A percentile compares a stretch with the other conserved stretches of the same genome.
phyloP scores from a whole-genome alignment of 306 rosid genomes.

The Luffa aegyptiaca region DNA sequence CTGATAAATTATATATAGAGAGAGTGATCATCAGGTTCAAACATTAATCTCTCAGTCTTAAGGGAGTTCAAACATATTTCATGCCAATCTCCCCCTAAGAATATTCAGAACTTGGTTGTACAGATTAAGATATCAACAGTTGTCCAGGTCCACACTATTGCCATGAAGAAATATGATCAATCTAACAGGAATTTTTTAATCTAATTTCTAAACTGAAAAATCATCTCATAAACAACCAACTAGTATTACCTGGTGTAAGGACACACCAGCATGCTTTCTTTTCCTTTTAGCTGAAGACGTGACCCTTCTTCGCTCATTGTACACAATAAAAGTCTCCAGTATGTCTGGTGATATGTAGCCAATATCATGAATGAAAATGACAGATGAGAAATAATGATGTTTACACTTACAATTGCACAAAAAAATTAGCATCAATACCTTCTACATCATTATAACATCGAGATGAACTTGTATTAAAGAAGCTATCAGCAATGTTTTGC shows the following conservation, averaged over 20 bases:
- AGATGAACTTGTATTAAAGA: slow-evolving; percentile 48
- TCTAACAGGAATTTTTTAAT: background rate
- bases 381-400: slow-evolving; percentile 2
- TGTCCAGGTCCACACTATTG: background rate
- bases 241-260: slow-evolving; percentile 72
- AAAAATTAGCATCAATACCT: slow-evolving; percentile 33
- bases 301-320: slow-evolving; percentile 80
- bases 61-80: background rate
- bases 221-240: background rate
- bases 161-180: background rate
- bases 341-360: slow-evolving; percentile 39
- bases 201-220: background rate
- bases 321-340: slow-evolving; percentile 76
- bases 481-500: slow-evolving; percentile 96
- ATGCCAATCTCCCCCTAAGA: background rate
- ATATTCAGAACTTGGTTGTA: background rate
- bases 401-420: slow-evolving; percentile 7
- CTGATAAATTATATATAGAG: slow-evolving; percentile 1
- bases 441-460: slow-evolving; percentile 47
- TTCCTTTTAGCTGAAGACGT: slow-evolving; percentile 90
- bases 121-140: background rate
- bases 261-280: slow-evolving; percentile 51
- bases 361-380: slow-evolving; percentile 8
- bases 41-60: slow-evolving; percentile 1
- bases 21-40: slow-evolving; percentile 6